Base-by-base conservation (phyloP, 331 rosid genomes). In the Ulmus americana region DNA sequence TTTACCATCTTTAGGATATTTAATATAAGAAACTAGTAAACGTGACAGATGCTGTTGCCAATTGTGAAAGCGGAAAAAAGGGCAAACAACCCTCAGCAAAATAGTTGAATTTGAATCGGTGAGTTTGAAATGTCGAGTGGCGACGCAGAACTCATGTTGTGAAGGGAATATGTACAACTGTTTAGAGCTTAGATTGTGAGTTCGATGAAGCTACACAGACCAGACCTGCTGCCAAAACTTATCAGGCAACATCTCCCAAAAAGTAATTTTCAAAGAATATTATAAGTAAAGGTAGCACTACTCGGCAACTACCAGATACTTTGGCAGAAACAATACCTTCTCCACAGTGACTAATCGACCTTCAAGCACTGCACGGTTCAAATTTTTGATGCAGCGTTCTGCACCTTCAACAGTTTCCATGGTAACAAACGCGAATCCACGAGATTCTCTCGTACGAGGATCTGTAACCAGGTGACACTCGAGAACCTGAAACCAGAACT, bases 141-240 rank as follows among this genome's bases (percentile, higher is more conserved):
- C 61, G 86, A 71, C 7, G 86, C 78, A 71, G 76, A 81, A 78
- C 74, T 77, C 81, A 67, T 74, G 82, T 74, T n/a, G 63, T 47
- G 79, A 68, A 67, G 55, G 76, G 72, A 57, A 65, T 53, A 71
- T 61, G 51, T 77, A 74, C 80, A 72, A 77, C 83, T 68, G 76
- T 74, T 68, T 61, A 80, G 79, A 76, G 82, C 81, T 67, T 78
- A 71, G 76, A 78, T 61, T 75, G 74, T 71, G 86, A 74, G 77
- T 73, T 76, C 66, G 82, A 73, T 56, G 85, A 58, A 71, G 86
- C 82, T 81, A 81, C 81, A 77, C 63, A 55, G 77, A 73, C 61
- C 68, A 70, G 75, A 77, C 82, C 82, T 78, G 83, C 81, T 75
- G 78, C 86, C 79, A 81, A 66, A 81, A 71, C 76, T 71, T 74